Evolutionary conservation across 2,329 filamentous ascomycete species (phyloP).

Genomic region (Fusarium praegraminearum): DNA sequence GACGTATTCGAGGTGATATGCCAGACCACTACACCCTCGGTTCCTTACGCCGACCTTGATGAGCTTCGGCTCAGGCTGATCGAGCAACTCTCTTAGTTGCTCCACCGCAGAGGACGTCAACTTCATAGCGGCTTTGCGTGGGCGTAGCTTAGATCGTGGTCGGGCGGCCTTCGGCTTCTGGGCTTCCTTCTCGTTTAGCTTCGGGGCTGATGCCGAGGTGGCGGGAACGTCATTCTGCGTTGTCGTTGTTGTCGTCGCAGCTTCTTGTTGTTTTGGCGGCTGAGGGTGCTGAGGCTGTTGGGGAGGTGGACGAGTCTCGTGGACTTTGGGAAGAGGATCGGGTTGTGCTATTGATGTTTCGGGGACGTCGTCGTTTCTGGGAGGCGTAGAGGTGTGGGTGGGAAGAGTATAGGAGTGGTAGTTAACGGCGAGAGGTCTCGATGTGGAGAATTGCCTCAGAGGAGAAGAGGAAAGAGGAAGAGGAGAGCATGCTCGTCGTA

Average conservation of each 20-base stretch:
- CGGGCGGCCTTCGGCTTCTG: slow-evolving; percentile 71
- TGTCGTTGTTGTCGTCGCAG: slow-evolving; percentile 23
- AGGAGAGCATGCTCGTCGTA: slow-evolving; percentile 56
- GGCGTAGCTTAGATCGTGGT: slow-evolving; percentile 57
- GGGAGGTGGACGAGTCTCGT: slow-evolving; percentile 64
- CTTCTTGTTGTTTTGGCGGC: slow-evolving; percentile 33
- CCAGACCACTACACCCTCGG: slow-evolving; percentile 90
- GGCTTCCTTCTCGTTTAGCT: slow-evolving; percentile 70
- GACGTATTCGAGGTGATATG: slow-evolving; percentile 95
- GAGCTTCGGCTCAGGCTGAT: slow-evolving; percentile 89
- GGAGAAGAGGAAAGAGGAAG: slow-evolving; percentile 47
- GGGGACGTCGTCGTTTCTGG: slow-evolving; percentile 58
- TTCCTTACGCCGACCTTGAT: slow-evolving; percentile 96
- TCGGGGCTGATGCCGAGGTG: slow-evolving; percentile 48
- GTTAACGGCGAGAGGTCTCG: slow-evolving; percentile 50
- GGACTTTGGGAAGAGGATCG: slow-evolving; percentile 60
- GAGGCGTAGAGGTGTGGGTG: slow-evolving; percentile 55
- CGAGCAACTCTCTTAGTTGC: slow-evolving; percentile 80
- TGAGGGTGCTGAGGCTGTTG: slow-evolving; percentile 39
- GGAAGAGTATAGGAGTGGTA: slow-evolving; percentile 67
- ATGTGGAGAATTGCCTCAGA: slow-evolving; percentile 58
- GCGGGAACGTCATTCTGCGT: slow-evolving; percentile 36
- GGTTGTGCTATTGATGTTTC: slow-evolving; percentile 63
- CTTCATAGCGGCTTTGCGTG: slow-evolving; percentile 92
- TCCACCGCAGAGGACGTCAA: slow-evolving; percentile 83